These are phyloP conservation scores for Rhizophagus sp. DNA, from an alignment of 192 early-diverging fungal species.

Conservation along the genomic window DNA sequence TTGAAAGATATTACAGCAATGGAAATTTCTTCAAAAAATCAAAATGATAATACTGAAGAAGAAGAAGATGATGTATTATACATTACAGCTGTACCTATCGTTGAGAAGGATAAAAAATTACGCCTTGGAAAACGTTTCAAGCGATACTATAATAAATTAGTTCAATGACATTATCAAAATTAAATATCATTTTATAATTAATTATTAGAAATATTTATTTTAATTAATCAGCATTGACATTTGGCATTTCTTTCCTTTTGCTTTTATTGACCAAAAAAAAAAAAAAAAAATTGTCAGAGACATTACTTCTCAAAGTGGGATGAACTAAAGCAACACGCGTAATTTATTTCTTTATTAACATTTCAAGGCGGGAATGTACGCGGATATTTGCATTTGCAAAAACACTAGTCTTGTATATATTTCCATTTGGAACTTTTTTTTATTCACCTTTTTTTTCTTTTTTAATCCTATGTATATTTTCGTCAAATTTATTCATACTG, in stretches of 20 bases:
- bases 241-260: neutral
- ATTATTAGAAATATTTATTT: neutral
- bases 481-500: no score
- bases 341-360: neutral
- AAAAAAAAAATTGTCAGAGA: neutral
- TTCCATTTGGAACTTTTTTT: neutral
- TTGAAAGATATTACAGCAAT: neutral
- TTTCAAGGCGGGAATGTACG: neutral
- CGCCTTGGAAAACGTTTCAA: slow-evolving; percentile 1
- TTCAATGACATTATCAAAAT: neutral
- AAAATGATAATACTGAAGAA: neutral
- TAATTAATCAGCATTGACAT: neutral
- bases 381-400: neutral
- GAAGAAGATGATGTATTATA: neutral
- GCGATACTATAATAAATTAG: slow-evolving; percentile 7
- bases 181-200: neutral
- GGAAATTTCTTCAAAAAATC: neutral
- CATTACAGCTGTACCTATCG: neutral
- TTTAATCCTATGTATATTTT: neutral
- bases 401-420: neutral
- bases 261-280: neutral
- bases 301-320: neutral
- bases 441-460: no score
- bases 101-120: slow-evolving; percentile 2
- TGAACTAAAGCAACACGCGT: neutral